Conservation (phyloP, 2,329 filamentous ascomycete species). For the Claviceps sp. region DNA sequence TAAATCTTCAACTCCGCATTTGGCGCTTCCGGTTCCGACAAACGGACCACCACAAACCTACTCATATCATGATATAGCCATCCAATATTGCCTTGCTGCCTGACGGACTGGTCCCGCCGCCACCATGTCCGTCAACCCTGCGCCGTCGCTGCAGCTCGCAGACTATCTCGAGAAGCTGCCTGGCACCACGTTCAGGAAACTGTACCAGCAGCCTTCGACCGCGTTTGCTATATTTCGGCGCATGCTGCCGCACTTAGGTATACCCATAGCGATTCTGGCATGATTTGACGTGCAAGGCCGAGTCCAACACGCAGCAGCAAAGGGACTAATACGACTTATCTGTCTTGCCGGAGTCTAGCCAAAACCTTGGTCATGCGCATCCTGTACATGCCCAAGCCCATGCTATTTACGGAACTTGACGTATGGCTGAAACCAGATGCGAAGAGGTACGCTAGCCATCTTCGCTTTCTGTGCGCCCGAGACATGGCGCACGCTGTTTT, state of each 20-base stretch:
- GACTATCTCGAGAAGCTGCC: conserved; percentile 90
- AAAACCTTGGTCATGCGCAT: conserved; percentile 95
- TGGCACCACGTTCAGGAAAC: conserved; percentile 74
- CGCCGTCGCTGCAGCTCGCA: conserved; percentile 48
- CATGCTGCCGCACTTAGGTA: conserved; percentile 86
- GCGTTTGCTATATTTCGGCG: conserved; percentile 91
- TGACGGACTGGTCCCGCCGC: conserved; percentile 16
- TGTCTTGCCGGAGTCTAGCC: conserved; percentile 33
- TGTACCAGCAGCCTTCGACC: conserved; percentile 94
- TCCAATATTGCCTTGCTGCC: neutral
- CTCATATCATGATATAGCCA: conserved; percentile 9
- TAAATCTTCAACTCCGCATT: neutral
- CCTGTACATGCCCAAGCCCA: conserved; percentile 74
- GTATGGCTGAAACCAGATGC: conserved; percentile 63
- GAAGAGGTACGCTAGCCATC: conserved; percentile 20
- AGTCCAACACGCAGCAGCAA: neutral
- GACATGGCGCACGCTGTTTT: neutral
- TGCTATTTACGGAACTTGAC: conserved; percentile 70
- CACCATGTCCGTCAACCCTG: conserved; percentile 32
- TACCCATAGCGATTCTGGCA: conserved; percentile 9
- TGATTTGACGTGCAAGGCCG: neutral
- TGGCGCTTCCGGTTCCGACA: neutral
- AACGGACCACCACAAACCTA: neutral
- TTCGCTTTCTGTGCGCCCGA: neutral
- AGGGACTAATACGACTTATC: neutral